phyloP scores from a whole-genome alignment of 2,329 filamentous ascomycete genomes.

The Clonostachys rhizophaga region DNA sequence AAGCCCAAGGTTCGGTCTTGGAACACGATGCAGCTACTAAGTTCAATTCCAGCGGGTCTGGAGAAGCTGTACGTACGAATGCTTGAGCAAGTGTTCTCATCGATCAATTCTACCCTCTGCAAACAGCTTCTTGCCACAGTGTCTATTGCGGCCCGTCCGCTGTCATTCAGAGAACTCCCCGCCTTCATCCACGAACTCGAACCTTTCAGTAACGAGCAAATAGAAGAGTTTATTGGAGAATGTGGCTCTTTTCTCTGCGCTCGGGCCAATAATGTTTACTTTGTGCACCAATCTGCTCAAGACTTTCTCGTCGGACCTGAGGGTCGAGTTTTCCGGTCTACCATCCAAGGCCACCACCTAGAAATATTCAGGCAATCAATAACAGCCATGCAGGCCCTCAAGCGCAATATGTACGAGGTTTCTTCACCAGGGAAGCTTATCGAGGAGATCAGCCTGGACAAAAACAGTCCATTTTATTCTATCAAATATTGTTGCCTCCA shows the following conservation, averaged over 20 bases:
- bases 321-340: background rate
- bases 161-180: too few species aligned
- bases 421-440: constrained; percentile 2
- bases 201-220: constrained; percentile 4
- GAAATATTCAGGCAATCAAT: constrained; percentile 23
- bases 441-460: constrained; percentile 3
- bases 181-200: constrained; percentile 3
- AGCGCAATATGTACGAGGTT: constrained; percentile 27
- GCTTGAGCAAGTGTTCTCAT: constrained; percentile 20
- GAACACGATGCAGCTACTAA: constrained; percentile 9
- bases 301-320: constrained; percentile 24
- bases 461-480: constrained; percentile 7
- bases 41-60: constrained; percentile 20
- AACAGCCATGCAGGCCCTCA: constrained; percentile 17
- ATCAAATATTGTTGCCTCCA: constrained; percentile 8
- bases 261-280: constrained; percentile 16
- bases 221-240: constrained; percentile 18
- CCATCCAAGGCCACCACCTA: constrained; percentile 15
- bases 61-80: constrained; percentile 25
- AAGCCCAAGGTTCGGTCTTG: background rate
- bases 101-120: constrained; percentile 9
- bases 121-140: constrained; percentile 20
- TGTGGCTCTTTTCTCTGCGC: constrained; percentile 34
- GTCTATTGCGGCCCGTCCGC: constrained; percentile 6
- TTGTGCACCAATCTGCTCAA: constrained; percentile 37